Conservation (phyloP, 306 rosid genomes). For the Nissolia schottii region DNA sequence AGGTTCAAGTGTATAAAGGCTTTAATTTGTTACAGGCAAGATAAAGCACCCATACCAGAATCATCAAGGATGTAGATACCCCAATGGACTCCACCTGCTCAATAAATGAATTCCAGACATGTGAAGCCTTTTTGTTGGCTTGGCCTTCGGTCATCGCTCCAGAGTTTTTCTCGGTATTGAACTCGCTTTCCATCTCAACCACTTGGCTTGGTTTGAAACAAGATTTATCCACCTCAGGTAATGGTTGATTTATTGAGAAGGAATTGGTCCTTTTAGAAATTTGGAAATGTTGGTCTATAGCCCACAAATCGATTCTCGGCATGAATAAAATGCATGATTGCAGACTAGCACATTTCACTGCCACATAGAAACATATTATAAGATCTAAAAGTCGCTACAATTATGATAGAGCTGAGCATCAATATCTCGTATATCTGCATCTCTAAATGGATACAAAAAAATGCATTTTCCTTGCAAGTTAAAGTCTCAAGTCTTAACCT, state of each 20-base stretch:
- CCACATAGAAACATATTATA: slow-evolving; percentile 30
- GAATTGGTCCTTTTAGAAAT: slow-evolving; percentile 42
- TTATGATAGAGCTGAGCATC: slow-evolving; percentile 10
- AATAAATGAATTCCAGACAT: slow-evolving; percentile 78
- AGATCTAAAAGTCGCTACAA: not conserved
- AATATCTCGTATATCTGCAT: not conserved
- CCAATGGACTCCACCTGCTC: slow-evolving; percentile 84
- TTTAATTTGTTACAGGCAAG: slow-evolving; percentile 2
- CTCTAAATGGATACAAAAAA: not conserved
- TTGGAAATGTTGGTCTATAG: slow-evolving; percentile 49
- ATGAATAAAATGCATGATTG: slow-evolving; percentile 64
- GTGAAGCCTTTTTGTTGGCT: slow-evolving; percentile 43
- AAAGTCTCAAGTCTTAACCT: not conserved
- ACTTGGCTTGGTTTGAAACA: slow-evolving; percentile 21
- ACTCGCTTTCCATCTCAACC: slow-evolving; percentile 35
- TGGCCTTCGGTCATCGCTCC: slow-evolving; percentile 31
- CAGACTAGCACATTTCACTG: slow-evolving; percentile 76
- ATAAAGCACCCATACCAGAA: slow-evolving; percentile 56
- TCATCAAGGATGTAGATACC: slow-evolving; percentile 67
- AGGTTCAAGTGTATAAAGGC: not conserved
- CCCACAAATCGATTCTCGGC: slow-evolving; percentile 98
- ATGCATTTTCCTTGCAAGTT: not conserved
- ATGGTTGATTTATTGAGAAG: slow-evolving; percentile 29
- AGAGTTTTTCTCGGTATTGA: slow-evolving; percentile 32
- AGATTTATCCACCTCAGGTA: slow-evolving; percentile 29